These are phyloP conservation scores for Plasmopara viticola DNA, from an alignment of 352 stramenopile species.

Conservation along the genomic window DNA sequence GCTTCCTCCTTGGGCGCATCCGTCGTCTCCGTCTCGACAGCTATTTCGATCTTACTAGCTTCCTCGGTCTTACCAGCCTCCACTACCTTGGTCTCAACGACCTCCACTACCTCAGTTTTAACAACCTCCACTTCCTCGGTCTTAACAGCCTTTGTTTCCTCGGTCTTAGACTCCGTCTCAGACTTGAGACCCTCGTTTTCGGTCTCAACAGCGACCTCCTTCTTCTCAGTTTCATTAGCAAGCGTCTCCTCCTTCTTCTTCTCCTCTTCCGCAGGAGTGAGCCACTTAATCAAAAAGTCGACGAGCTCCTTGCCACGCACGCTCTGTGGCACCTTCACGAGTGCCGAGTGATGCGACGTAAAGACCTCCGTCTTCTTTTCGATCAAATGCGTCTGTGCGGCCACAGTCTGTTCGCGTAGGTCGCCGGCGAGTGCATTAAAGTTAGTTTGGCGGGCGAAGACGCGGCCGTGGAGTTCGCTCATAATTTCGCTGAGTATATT, in stretches of 20 bases:
- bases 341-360: slow-evolving; percentile 30
- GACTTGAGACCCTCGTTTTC: slow-evolving; percentile 8
- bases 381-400: slow-evolving; percentile 28
- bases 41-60: slow-evolving; percentile 12
- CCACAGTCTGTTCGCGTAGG: slow-evolving; percentile 23
- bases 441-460: slow-evolving; percentile 20
- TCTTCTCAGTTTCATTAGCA: slow-evolving; percentile 12
- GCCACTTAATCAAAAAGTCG: slow-evolving; percentile 38
- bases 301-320: slow-evolving; percentile 40
- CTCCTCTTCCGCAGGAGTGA: slow-evolving; percentile 23
- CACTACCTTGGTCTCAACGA: no score
- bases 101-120: no score
- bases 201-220: slow-evolving; percentile 11
- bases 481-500: slow-evolving; percentile 6
- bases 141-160: slow-evolving; percentile 12
- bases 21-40: slow-evolving; percentile 6
- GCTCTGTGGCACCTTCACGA: slow-evolving; percentile 37
- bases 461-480: slow-evolving; percentile 29
- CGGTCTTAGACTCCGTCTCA: slow-evolving; percentile 9
- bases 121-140: neutral
- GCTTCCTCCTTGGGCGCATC: slow-evolving; percentile 7
- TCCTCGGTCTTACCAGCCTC: slow-evolving; percentile 6
- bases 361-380: slow-evolving; percentile 40
- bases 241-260: slow-evolving; percentile 14
- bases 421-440: slow-evolving; percentile 25